These are phyloP conservation scores for Aspergillus thermomutatus DNA, from an alignment of 2,329 filamentous ascomycete species.

Conservation along the genomic window DNA sequence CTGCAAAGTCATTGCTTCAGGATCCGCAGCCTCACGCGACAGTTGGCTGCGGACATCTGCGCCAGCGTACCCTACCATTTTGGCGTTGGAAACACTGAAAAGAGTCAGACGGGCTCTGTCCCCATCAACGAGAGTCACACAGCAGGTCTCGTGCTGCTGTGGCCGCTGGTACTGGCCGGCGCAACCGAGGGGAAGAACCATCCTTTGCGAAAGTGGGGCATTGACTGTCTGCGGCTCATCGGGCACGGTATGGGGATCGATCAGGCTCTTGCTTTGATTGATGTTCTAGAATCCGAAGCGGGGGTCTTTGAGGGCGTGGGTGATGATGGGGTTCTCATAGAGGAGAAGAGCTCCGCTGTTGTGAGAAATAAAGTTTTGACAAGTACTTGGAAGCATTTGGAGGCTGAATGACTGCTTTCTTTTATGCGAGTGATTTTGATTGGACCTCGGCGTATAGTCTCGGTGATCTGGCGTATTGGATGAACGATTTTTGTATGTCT, in stretches of 20 bases:
- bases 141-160: conserved; percentile 34
- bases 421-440: background rate
- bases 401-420: background rate
- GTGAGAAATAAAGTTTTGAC: conserved; percentile 11
- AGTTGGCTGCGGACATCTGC: conserved; percentile 36
- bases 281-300: conserved; percentile 28
- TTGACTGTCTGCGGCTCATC: conserved; percentile 30
- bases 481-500: background rate
- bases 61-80: conserved; percentile 36
- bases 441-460: background rate
- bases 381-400: conserved; percentile 10
- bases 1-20: conserved; percentile 29
- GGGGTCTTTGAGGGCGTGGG: conserved; percentile 22
- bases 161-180: conserved; percentile 37
- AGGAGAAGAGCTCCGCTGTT: conserved; percentile 5
- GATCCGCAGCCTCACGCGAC: conserved; percentile 24
- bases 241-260: conserved; percentile 36
- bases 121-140: conserved; percentile 27
- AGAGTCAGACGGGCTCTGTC: conserved; percentile 3
- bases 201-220: conserved; percentile 30
- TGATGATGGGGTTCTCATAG: conserved; percentile 16
- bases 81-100: conserved; percentile 19
- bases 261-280: conserved; percentile 35
- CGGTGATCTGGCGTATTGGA: background rate
- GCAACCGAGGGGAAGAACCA: conserved; percentile 27